These are phyloP conservation scores for Alopecurus myosuroides DNA, from an alignment of 176 grass and related monocot species.

Conservation along the genomic window DNA sequence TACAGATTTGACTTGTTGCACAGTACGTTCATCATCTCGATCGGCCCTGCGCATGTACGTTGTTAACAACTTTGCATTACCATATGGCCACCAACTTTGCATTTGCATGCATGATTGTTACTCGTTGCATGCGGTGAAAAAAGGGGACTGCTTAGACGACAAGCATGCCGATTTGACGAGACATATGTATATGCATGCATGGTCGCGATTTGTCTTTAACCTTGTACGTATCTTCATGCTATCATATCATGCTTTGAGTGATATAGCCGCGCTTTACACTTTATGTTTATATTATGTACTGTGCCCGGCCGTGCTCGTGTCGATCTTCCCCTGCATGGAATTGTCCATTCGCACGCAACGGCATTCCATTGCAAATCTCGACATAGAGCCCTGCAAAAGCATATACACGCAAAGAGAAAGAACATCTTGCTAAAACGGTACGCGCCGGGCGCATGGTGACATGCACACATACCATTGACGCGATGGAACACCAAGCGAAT, in stretches of 20 bases:
- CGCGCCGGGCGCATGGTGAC: too few species aligned
- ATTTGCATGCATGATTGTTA: neutral
- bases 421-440: neutral
- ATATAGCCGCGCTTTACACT: neutral
- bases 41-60: too few species aligned
- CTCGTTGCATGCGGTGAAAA: neutral
- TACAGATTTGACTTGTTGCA: neutral
- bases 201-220: neutral
- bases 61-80: too few species aligned
- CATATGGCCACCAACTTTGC: too few species aligned
- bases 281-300: neutral
- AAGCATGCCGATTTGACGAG: neutral
- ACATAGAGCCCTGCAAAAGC: neutral
- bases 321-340: neutral
- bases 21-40: neutral
- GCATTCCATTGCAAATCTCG: neutral
- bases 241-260: neutral
- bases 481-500: neutral
- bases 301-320: neutral
- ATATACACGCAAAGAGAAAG: neutral
- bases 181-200: neutral
- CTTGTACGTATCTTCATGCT: neutral
- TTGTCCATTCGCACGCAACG: neutral
- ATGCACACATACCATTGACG: neutral
- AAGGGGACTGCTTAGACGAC: neutral